A percentile compares a stretch with the other conserved stretches of the same genome.
Conservation (phyloP, 192 early-diverging fungal genomes). For the Physocladia obscura region DNA sequence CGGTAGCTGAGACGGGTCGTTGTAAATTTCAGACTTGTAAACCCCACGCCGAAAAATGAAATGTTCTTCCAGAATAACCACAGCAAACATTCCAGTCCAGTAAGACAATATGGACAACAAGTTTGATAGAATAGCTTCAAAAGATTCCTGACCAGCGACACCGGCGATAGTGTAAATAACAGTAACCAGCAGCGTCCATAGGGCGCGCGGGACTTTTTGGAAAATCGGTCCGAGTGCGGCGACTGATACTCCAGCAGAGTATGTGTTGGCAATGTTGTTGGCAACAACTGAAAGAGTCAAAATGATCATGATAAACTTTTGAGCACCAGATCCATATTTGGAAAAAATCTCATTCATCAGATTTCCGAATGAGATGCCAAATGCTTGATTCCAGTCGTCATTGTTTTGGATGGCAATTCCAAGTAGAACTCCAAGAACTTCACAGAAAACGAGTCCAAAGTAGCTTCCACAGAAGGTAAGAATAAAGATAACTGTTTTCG, state of each 20-base stretch:
- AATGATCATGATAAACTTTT: slow-evolving; percentile 25
- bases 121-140: slow-evolving; percentile 24
- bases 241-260: slow-evolving; percentile 30
- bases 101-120: slow-evolving; percentile 32
- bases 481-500: slow-evolving; percentile 7
- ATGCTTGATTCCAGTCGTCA: background rate
- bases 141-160: slow-evolving; percentile 15
- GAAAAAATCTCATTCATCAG: background rate
- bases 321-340: too few species aligned
- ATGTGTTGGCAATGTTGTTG: slow-evolving; percentile 36
- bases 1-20: background rate
- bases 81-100: slow-evolving; percentile 29
- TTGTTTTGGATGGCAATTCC: background rate
- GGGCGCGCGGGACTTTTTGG: slow-evolving; percentile 30
- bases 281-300: slow-evolving; percentile 25
- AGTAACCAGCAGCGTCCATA: slow-evolving; percentile 28
- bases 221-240: slow-evolving; percentile 24
- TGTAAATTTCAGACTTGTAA: background rate
- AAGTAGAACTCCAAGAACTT: slow-evolving; percentile 20
- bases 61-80: slow-evolving; percentile 20
- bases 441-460: slow-evolving; percentile 16
- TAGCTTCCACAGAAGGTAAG: slow-evolving; percentile 28
- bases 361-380: background rate
- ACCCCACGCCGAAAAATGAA: background rate
- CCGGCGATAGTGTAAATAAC: slow-evolving; percentile 31